phyloP scores from a whole-genome alignment of 371 early-diverging fungal genomes.

The Mortierella sp. region DNA sequence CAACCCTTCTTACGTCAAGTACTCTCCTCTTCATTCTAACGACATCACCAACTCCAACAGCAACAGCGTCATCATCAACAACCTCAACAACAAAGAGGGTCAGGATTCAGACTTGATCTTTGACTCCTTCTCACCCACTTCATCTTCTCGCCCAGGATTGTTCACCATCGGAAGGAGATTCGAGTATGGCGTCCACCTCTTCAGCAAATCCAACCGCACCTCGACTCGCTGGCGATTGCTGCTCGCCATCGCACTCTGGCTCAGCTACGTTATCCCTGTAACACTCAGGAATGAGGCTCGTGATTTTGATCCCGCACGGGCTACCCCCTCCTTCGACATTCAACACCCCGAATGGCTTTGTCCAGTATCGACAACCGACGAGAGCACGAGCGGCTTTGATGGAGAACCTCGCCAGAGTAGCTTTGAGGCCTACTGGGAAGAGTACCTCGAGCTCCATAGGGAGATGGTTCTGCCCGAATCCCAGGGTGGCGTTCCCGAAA shows the following conservation, averaged over 20 bases:
- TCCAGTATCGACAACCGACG: constrained; percentile 15
- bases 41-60: background rate
- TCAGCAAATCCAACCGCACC: constrained; percentile 35
- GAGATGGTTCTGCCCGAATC: constrained; percentile 39
- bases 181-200: constrained; percentile 16
- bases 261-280: constrained; percentile 48
- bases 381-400: background rate
- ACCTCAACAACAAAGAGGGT: background rate
- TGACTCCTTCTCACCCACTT: background rate
- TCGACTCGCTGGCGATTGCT: constrained; percentile 43
- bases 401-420: constrained; percentile 27
- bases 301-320: constrained; percentile 28
- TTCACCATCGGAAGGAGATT: background rate
- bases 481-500: constrained; percentile 31
- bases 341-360: constrained; percentile 41
- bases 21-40: constrained; percentile 19
- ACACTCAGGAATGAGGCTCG: constrained; percentile 40
- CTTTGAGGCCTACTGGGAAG: constrained; percentile 51
- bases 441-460: constrained; percentile 41
- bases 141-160: background rate
- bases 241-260: constrained; percentile 30
- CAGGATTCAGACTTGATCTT: background rate
- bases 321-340: constrained; percentile 37
- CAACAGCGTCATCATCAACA: background rate
- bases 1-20: constrained; percentile 12